Evolutionary conservation across 192 early-diverging fungal species (phyloP).

Genomic region (Backusella tuberculispora): DNA sequence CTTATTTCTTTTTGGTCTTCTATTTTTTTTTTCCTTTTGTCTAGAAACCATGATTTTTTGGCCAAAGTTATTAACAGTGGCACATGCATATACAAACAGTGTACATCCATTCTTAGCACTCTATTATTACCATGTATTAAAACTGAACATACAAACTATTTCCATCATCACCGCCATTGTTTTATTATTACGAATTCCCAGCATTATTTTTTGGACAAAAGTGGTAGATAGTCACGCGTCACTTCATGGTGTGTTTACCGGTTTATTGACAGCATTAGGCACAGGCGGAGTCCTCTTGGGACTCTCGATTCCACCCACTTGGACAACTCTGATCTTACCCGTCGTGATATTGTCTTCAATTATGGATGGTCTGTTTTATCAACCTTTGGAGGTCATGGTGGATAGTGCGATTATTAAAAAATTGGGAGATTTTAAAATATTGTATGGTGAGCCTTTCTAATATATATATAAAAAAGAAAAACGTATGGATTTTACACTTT

Average conservation of each 20-base stretch:
- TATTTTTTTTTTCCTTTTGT: not conserved
- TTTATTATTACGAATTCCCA: slow-evolving; percentile 1
- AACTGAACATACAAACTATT: slow-evolving; percentile 7
- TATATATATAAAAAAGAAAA: not conserved
- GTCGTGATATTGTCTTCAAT: slow-evolving; percentile 14
- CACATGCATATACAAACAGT: slow-evolving; percentile 22
- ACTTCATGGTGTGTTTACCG: slow-evolving; percentile 28
- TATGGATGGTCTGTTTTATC: slow-evolving; percentile 33
- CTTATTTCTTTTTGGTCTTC: no score
- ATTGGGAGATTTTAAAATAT: slow-evolving; percentile 31
- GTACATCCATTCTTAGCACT: slow-evolving; percentile 29
- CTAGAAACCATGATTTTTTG: slow-evolving; percentile 23
- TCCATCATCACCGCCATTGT: not conserved
- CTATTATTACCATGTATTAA: slow-evolving; percentile 23
- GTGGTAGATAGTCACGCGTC: slow-evolving; percentile 15
- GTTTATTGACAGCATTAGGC: slow-evolving; percentile 23
- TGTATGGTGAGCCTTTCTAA: slow-evolving; percentile 29
- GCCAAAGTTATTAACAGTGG: slow-evolving; percentile 27
- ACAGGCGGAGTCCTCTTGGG: slow-evolving; percentile 19
- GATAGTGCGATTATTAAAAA: slow-evolving; percentile 36
- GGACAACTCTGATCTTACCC: slow-evolving; percentile 14
- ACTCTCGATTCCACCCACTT: slow-evolving; percentile 27
- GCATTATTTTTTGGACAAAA: slow-evolving; percentile 16
- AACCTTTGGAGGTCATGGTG: slow-evolving; percentile 24
- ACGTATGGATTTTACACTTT: not conserved